Base-by-base conservation (phyloP, 2,329 filamentous ascomycete genomes). In the Incumbomyces lentus region DNA sequence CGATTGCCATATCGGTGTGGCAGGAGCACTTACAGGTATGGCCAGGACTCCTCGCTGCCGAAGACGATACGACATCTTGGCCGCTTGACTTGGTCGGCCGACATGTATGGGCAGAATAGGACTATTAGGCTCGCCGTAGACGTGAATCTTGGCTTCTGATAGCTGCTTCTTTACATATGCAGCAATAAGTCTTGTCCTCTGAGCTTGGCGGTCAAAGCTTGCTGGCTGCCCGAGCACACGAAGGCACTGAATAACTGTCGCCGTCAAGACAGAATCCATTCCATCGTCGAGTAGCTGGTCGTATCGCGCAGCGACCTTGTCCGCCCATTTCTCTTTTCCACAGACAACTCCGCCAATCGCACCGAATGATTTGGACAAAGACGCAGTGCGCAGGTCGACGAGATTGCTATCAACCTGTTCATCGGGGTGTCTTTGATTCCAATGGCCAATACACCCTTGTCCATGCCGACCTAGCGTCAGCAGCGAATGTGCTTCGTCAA, bases 1-100 rank as follows among this genome's bases (percentile, higher is more conserved):
- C n/a, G 47, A 46, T 18, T 49, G 41, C 47, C 47, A 49, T 14
- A 49, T 45, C n/a, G 40, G 40, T 17, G 41, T 38, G n/a, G 47
- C 47, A 10, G 47, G 47, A 12, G 40, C 40, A 2, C 41, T 45
- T 1, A 49, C 36, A 1, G 47, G 47, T 29, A 36, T 45, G 14
- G 47, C 47, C 13, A 49, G 36, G 10, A 49, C 18, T 19, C 47
- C 47, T 14, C 19, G 30, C 34, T 46, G 29, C 3, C 47, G 26
- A 7, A 49, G 35, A 14, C 34, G 26, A 41, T 49, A 49, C 6
- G 41, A 49, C 41, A 49, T 34, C 14, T 46, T 49, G 8, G 47
- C 47, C 29, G 47, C 47, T 37, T 45, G 33, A 32, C 47, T 49
- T 3, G 47, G 47, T 31, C 40, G 47, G 12, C 47, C 47, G 2